Evolutionary conservation across 495 filamentous ascomycete species (phyloP).

Genomic region (Penicillium waksmanii): DNA sequence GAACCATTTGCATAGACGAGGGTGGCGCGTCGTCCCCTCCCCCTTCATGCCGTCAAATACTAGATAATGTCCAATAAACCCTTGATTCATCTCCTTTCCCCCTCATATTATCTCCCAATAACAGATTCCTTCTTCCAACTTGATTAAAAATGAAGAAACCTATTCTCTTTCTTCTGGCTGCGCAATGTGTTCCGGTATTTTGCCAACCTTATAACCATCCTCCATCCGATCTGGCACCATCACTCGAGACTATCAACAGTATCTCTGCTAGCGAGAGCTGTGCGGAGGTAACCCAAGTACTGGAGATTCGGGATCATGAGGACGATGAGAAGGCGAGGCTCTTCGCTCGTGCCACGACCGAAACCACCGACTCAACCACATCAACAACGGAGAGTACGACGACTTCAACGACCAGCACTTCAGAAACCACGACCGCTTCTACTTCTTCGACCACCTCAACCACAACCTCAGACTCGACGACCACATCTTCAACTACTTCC

Average conservation of each 20-base stretch:
- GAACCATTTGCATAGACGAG: not conserved
- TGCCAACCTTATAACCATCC: constrained; percentile 7
- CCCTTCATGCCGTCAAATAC: not conserved
- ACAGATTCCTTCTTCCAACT: no score
- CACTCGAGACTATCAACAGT: not conserved
- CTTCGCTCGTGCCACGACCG: constrained; percentile 16
- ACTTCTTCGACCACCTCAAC: not conserved
- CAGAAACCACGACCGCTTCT: constrained; percentile 8
- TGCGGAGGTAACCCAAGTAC: not conserved
- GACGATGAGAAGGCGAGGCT: constrained; percentile 6
- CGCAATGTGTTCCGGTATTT: not conserved
- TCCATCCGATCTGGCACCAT: not conserved
- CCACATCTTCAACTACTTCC: constrained; percentile 5
- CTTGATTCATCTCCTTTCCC: no score
- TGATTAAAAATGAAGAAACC: constrained; percentile 1
- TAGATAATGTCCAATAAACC: not conserved
- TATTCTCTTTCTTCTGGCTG: constrained; percentile 11
- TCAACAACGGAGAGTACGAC: constrained; percentile 12
- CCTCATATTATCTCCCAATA: no score
- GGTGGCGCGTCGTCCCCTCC: not conserved
- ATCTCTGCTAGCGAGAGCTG: not conserved
- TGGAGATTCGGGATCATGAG: constrained; percentile 5
- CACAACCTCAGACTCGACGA: constrained; percentile 5
- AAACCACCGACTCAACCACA: constrained; percentile 11
- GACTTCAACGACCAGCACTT: constrained; percentile 12